Percentiles rank a stretch among this genome's conserved stretches.
Conservation (phyloP, 176 grass and related monocot genomes). For the Zea mays region DNA sequence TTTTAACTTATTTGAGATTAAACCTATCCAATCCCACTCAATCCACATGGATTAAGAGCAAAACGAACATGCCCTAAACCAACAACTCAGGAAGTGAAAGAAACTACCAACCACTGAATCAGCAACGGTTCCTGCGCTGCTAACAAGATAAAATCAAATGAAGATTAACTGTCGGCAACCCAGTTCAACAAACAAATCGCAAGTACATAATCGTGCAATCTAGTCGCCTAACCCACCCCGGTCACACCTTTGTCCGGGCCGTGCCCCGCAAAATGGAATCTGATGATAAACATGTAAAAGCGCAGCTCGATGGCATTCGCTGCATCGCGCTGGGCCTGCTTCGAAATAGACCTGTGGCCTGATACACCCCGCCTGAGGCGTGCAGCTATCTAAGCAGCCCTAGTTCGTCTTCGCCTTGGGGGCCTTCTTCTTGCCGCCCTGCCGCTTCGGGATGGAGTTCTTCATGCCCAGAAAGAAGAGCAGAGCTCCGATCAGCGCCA, state of each 20-base stretch:
- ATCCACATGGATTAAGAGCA: too few relatives aligned
- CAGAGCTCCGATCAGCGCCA: conserved; percentile 57
- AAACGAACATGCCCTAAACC: too few relatives aligned
- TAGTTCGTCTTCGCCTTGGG: conserved; percentile 62
- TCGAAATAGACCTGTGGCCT: conserved; percentile 37
- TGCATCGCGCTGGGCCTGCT: conserved; percentile 21
- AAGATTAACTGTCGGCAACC: conserved; percentile 29
- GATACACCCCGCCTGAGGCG: background rate
- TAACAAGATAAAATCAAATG: conserved; percentile 45
- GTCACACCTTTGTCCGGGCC: conserved; percentile 37
- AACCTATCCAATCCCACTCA: too few relatives aligned
- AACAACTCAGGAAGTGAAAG: too few relatives aligned
- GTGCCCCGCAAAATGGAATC: conserved; percentile 52
- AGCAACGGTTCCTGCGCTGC: background rate
- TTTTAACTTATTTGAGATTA: too few relatives aligned
- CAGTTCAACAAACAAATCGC: conserved; percentile 47
- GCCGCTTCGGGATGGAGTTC: conserved; percentile 63
- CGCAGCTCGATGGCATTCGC: conserved; percentile 16
- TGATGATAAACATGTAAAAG: conserved; percentile 19
- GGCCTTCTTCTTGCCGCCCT: conserved; percentile 59
- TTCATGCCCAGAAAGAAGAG: conserved; percentile 81
- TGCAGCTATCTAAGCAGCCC: conserved; percentile 3
- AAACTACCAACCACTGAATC: background rate
- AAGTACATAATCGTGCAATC: conserved; percentile 50
- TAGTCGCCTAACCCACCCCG: conserved; percentile 51